Evolutionary conservation across 345 rosid genomes (phyloP).

Genomic region (Erysimum cheiranthoides): DNA sequence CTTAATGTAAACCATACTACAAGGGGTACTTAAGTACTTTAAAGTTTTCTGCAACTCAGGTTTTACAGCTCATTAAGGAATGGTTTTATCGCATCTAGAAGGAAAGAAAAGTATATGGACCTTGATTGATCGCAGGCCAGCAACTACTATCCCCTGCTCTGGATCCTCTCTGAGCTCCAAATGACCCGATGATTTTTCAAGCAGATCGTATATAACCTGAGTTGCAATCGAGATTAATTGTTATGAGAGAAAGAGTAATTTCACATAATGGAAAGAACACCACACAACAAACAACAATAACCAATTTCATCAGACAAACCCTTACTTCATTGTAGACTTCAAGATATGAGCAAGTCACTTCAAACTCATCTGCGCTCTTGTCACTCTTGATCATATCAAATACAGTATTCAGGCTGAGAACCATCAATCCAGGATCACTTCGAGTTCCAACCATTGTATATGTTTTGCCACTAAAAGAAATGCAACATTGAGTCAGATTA

Average conservation of each 20-base stretch:
- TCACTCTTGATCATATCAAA: conserved; percentile 76
- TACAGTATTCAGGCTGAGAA: conserved; percentile 86
- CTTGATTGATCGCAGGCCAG: conserved; percentile 90
- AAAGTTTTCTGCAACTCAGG: not conserved
- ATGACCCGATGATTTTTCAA: conserved; percentile 88
- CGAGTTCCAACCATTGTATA: conserved; percentile 92
- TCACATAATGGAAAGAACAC: not conserved
- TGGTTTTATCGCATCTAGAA: conserved; percentile 10
- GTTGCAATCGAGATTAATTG: conserved; percentile 10
- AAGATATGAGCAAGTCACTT: conserved; percentile 90
- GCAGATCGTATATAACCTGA: conserved; percentile 95
- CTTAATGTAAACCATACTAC: not conserved
- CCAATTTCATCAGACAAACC: conserved; percentile 11
- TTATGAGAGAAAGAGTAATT: conserved; percentile 3
- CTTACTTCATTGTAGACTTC: conserved; percentile 97
- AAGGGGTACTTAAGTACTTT: not conserved
- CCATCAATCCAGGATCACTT: conserved; percentile 97
- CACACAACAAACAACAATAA: not conserved
- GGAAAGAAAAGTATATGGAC: conserved; percentile 47
- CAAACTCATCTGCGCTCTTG: conserved; percentile 71
- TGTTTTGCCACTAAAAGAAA: conserved; percentile 77
- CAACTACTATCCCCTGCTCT: conserved; percentile 82
- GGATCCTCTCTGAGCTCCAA: conserved; percentile 99
- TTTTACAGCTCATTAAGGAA: not conserved
- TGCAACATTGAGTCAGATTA: conserved; percentile 17